Percentiles rank a stretch among this genome's conserved stretches.
These are phyloP conservation scores for Nemophila menziesii DNA, from an alignment of 257 asterid species.

Conservation along the genomic window DNA sequence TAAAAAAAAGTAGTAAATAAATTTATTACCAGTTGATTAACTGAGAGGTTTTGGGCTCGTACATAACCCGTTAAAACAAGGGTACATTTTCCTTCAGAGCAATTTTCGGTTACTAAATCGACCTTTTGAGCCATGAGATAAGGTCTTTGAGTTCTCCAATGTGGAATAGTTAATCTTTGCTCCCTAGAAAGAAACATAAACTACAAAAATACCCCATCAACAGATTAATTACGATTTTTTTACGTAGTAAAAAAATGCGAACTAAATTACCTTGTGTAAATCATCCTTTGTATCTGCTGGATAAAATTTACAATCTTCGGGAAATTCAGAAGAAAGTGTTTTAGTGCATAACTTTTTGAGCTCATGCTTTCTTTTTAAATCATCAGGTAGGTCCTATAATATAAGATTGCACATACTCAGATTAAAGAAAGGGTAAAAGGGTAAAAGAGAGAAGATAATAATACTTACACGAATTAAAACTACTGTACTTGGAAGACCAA, in stretches of 20 bases:
- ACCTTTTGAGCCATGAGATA: slow-evolving; percentile 84
- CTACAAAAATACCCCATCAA: slow-evolving; percentile 28
- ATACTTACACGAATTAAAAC: slow-evolving; percentile 82
- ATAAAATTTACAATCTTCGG: slow-evolving; percentile 81
- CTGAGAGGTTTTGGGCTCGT: slow-evolving; percentile 65
- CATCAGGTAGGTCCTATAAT: slow-evolving; percentile 66
- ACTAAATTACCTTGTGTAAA: slow-evolving; percentile 63
- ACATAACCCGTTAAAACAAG: slow-evolving; percentile 80
- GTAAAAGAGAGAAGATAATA: slow-evolving; percentile 8
- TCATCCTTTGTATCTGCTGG: slow-evolving; percentile 82
- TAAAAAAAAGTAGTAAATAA: slow-evolving; percentile 19
- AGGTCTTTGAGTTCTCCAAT: slow-evolving; percentile 79
- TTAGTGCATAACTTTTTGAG: slow-evolving; percentile 55
- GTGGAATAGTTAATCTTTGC: slow-evolving; percentile 66
- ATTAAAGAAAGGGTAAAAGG: neutral
- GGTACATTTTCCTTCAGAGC: slow-evolving; percentile 49
- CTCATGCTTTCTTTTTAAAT: slow-evolving; percentile 52
- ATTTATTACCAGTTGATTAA: slow-evolving; percentile 89
- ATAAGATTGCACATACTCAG: slow-evolving; percentile 9
- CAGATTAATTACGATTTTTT: slow-evolving; percentile 1
- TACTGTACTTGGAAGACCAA: slow-evolving; percentile 89
- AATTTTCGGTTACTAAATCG: slow-evolving; percentile 37
- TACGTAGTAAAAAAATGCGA: no score
- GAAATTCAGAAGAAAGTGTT: slow-evolving; percentile 73
- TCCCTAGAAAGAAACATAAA: slow-evolving; percentile 77